Evolutionary conservation across 2,329 filamentous ascomycete genomes (phyloP).

Genomic region (Sphaerulina musiva): DNA sequence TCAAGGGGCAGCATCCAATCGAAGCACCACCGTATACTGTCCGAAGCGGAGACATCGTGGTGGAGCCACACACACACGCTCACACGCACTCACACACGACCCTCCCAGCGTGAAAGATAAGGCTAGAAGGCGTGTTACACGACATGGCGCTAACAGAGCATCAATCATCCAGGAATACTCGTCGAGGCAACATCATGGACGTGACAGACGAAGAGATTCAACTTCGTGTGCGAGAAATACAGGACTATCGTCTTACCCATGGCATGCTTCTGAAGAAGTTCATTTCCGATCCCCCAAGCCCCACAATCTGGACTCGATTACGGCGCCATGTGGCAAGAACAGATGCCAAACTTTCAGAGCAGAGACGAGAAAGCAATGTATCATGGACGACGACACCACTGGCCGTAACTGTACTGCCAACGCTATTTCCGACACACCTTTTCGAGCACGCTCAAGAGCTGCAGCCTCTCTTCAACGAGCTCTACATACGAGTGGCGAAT

Average conservation of each 20-base stretch:
- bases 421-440: slow-evolving; percentile 30
- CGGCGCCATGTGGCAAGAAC: neutral
- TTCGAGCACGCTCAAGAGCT: slow-evolving; percentile 48
- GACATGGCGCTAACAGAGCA: neutral
- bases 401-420: slow-evolving; percentile 34
- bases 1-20: slow-evolving; percentile 8
- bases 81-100: neutral
- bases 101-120: neutral
- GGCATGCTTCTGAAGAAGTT: slow-evolving; percentile 36
- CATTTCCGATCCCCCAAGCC: neutral
- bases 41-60: neutral
- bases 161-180: neutral
- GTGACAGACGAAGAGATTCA: slow-evolving; percentile 7
- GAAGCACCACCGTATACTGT: neutral
- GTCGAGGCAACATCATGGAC: neutral
- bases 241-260: slow-evolving; percentile 41
- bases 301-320: neutral
- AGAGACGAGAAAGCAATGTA: slow-evolving; percentile 1
- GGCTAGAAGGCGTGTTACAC: neutral
- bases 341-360: neutral
- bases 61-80: neutral
- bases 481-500: slow-evolving; percentile 46
- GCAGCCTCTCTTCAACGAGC: slow-evolving; percentile 54
- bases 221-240: slow-evolving; percentile 31
- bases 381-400: slow-evolving; percentile 30